Base-by-base conservation (phyloP, 2,329 filamentous ascomycete genomes). In the Immersiporthe knoxdaviesiana region DNA sequence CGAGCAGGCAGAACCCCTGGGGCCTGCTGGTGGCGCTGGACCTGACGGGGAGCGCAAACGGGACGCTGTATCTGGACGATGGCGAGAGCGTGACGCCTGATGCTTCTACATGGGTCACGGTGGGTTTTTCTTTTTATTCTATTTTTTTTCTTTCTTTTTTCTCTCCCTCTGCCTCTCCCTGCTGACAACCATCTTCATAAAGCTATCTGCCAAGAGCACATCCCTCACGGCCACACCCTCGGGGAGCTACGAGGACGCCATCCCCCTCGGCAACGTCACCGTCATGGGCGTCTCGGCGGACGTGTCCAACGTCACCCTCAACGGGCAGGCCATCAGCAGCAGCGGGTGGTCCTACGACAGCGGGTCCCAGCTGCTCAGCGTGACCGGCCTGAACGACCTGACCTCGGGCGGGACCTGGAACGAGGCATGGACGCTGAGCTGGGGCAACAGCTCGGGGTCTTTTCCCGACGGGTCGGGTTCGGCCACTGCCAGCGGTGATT, bases 41-140 rank as follows among this genome's bases (percentile, higher is more conserved):
- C 71, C 74, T 75, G 1, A 74, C 84, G 21, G 88, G 88, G 0
- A 77, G 78, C 1, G 91, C 92, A 0, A 80, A 74, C 1, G 92
- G 92, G 0, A 77, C 81, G 24, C 78, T 94, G 39, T 94, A 94
- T 75, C 76, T 94, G 10, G 92, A 94, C 74, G 92, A 95, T 73
- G 92, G 92, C 1, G 90, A 90, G 79, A 91, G 88, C 67, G 69
- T 93, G 10, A 74, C 78, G 44, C 90, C 87, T 0, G 81, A 84
- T 16, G 81, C 82, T 0, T 89, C 84, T 0, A 82, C 89, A 6
- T 82, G 82, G 70, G 84, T 93, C 32, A 75, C 82, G 68, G 81
- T 82, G 69, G 74, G 79, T 79, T 69, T 68, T 24, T 14, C 8
- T 35, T 12, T 30, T 1, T 7, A 21, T 14, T 60, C 2, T 0